Evolutionary conservation across 768 basidiomycete species (phyloP).

Genomic region (Phanerochaete carnosa): DNA sequence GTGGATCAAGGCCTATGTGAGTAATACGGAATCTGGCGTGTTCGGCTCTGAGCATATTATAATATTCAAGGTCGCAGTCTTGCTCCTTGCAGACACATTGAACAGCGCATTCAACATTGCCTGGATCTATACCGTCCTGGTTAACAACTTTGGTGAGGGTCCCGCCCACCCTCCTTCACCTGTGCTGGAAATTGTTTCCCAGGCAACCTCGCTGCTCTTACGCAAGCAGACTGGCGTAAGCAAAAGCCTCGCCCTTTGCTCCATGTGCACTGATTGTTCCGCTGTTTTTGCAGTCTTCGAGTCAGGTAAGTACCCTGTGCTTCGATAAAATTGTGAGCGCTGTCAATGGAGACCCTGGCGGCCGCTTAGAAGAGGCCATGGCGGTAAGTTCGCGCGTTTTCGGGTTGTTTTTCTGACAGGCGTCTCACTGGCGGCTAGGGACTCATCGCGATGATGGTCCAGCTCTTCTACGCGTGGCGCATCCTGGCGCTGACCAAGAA

Average conservation of each 20-base stretch:
- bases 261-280: neutral
- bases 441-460: conserved; percentile 11
- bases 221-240: neutral
- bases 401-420: neutral
- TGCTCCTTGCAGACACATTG: conserved; percentile 14
- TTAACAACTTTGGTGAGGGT: conserved; percentile 13
- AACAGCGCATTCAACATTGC: conserved; percentile 14
- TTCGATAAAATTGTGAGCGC: too few relatives aligned
- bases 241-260: neutral
- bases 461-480: conserved; percentile 17
- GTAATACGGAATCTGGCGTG: too few relatives aligned
- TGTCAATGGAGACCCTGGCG: neutral
- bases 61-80: conserved; percentile 9
- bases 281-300: neutral
- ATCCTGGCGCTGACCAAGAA: conserved; percentile 12
- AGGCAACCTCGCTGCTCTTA: neutral
- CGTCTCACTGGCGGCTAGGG: neutral
- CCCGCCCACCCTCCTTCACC: neutral
- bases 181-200: neutral
- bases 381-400: neutral
- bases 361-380: neutral
- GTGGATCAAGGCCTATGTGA: neutral
- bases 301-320: neutral
- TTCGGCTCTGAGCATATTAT: too few relatives aligned
- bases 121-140: conserved; percentile 16